Evolutionary conservation across 257 asterid genomes (phyloP).

Genomic region (Fraxinus cuspidata): DNA sequence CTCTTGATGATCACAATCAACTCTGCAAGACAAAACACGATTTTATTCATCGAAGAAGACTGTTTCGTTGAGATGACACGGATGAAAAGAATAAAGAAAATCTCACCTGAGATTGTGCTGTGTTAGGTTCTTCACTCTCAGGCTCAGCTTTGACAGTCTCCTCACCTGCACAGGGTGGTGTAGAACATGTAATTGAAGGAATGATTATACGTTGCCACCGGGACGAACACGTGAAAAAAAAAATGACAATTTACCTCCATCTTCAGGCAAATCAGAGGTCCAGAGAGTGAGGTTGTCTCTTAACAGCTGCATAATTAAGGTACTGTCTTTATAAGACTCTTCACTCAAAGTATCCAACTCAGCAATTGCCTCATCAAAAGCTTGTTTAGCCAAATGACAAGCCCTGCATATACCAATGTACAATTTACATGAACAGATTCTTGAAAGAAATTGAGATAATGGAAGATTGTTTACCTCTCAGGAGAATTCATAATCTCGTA

Average conservation of each 20-base stretch:
- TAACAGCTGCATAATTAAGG: constrained; percentile 92
- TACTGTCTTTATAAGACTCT: constrained; percentile 94
- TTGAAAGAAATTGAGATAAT: neutral
- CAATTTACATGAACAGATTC: neutral
- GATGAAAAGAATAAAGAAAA: neutral
- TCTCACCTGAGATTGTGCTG: neutral
- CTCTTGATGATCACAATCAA: neutral
- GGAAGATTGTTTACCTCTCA: constrained; percentile 53
- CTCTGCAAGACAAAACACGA: neutral
- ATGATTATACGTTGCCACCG: neutral
- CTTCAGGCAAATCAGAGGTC: constrained; percentile 96
- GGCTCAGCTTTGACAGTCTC: neutral
- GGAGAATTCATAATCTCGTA: constrained; percentile 91
- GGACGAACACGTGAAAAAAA: neutral
- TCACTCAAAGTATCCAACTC: constrained; percentile 89
- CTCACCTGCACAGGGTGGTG: neutral
- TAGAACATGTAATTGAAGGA: neutral
- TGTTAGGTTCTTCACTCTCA: neutral
- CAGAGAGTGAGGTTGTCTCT: constrained; percentile 94
- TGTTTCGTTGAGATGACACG: neutral
- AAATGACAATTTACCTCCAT: constrained; percentile 54
- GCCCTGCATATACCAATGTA: constrained; percentile 58
- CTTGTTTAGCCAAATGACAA: constrained; percentile 92
- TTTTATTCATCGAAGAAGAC: neutral
- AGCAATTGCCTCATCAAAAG: constrained; percentile 90